These are phyloP conservation scores for Hamamelis virginiana DNA, from an alignment of 164 flowering plant species.

Conservation along the genomic window DNA sequence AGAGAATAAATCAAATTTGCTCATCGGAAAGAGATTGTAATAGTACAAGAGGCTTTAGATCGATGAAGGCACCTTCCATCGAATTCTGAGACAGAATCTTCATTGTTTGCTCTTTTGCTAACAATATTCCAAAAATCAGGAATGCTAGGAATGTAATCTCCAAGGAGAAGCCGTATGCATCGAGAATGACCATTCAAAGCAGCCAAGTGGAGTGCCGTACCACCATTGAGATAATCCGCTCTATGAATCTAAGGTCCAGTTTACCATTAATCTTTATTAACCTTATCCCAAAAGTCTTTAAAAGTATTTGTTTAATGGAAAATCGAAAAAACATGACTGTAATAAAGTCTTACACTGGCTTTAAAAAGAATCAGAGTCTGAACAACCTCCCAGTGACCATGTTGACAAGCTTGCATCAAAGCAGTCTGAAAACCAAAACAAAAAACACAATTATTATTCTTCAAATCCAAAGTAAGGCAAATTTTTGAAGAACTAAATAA, in stretches of 20 bases:
- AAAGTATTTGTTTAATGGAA: neutral
- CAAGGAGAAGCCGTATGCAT: conserved; percentile 84
- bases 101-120: conserved; percentile 27
- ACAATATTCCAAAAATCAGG: conserved; percentile 47
- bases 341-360: conserved; percentile 69
- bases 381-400: conserved; percentile 99
- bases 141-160: conserved; percentile 79
- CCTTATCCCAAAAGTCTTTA: neutral
- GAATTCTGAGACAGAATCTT: conserved; percentile 44
- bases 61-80: conserved; percentile 46
- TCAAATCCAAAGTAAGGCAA: neutral
- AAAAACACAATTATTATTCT: neutral
- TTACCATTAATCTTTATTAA: conserved; percentile 1
- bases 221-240: conserved; percentile 92
- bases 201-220: conserved; percentile 91
- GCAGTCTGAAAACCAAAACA: conserved; percentile 65
- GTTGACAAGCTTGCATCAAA: conserved; percentile 98
- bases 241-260: conserved; percentile 63
- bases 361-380: conserved; percentile 67
- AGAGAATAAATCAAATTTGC: neutral
- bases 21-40: neutral
- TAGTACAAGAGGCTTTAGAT: conserved; percentile 3
- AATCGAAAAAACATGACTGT: neutral
- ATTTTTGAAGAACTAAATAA: neutral
- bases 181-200: conserved; percentile 90